These are phyloP conservation scores for Eurotiales sp. DNA, from an alignment of 2,329 filamentous ascomycete species.

Conservation along the genomic window DNA sequence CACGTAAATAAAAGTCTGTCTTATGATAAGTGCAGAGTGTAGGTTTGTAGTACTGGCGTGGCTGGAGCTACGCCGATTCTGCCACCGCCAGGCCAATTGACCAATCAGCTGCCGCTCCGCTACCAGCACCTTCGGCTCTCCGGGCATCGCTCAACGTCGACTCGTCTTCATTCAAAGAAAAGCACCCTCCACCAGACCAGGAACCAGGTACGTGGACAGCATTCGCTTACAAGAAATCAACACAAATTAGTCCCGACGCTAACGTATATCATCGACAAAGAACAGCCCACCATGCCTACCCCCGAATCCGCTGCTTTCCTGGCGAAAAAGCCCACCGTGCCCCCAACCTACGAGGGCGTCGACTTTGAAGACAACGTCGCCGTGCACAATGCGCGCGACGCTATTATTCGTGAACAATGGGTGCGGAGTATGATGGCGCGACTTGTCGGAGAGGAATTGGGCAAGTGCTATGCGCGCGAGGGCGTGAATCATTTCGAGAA, in stretches of 20 bases:
- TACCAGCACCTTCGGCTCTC: neutral
- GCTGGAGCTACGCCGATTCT: neutral
- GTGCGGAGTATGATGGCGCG: conserved; percentile 66
- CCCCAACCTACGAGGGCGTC: conserved; percentile 64
- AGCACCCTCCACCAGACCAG: neutral
- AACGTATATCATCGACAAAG: too few species aligned
- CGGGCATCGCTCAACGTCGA: neutral
- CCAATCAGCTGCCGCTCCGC: neutral
- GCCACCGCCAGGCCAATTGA: neutral
- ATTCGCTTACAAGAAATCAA: too few species aligned
- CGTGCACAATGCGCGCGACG: conserved; percentile 61
- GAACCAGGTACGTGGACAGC: neutral
- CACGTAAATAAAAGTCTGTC: too few species aligned
- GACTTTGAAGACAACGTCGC: conserved; percentile 63
- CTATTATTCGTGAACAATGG: conserved; percentile 65
- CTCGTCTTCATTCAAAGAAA: neutral
- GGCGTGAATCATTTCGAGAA: conserved; percentile 67
- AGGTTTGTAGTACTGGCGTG: too few species aligned
- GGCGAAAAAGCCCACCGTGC: conserved; percentile 61
- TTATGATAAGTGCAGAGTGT: too few species aligned
- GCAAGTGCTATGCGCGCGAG: conserved; percentile 63
- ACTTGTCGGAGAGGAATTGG: conserved; percentile 62
- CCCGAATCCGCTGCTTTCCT: conserved; percentile 62
- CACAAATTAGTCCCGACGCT: too few species aligned
- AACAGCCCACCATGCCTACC: conserved; percentile 54